These are phyloP conservation scores for Epichloe festucae DNA, from an alignment of 2,329 filamentous ascomycete species.

Conservation along the genomic window DNA sequence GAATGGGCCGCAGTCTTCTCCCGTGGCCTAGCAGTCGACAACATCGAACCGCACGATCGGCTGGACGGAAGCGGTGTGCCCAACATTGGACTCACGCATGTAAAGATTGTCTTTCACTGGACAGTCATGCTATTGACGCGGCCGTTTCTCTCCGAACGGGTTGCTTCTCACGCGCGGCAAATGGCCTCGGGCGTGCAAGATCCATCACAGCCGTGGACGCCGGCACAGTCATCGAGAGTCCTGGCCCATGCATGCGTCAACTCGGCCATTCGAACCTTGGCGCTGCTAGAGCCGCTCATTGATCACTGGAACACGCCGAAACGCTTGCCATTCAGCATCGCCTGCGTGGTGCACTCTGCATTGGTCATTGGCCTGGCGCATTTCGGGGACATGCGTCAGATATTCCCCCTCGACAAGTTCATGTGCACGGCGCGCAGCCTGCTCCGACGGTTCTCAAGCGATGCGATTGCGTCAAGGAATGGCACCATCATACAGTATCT, in stretches of 20 bases:
- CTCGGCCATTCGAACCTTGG: conserved; percentile 19
- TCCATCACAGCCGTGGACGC: not conserved
- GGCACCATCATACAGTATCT: conserved; percentile 12
- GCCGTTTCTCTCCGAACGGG: conserved; percentile 18
- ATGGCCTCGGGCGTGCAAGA: not conserved
- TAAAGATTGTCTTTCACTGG: conserved; percentile 22
- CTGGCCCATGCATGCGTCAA: conserved; percentile 17
- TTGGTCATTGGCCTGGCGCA: conserved; percentile 28
- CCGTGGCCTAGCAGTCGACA: conserved; percentile 13
- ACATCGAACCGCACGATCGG: not conserved
- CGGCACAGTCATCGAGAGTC: conserved; percentile 4
- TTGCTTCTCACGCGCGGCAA: conserved; percentile 10
- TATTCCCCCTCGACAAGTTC: conserved; percentile 14
- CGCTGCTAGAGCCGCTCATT: conserved; percentile 23
- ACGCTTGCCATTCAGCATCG: conserved; percentile 27
- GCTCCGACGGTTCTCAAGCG: conserved; percentile 11
- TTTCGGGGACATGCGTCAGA: conserved; percentile 26
- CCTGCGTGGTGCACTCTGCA: conserved; percentile 28
- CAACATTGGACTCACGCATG: conserved; percentile 8
- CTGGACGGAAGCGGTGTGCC: not conserved
- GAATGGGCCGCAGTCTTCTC: conserved; percentile 12
- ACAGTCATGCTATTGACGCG: conserved; percentile 20
- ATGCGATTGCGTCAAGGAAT: conserved; percentile 13
- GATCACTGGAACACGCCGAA: conserved; percentile 19
- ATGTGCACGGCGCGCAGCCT: conserved; percentile 11